These are phyloP conservation scores for Wickerhamiella qilinensis DNA, from an alignment of 805 yeast genomes.

Conservation along the genomic window DNA sequence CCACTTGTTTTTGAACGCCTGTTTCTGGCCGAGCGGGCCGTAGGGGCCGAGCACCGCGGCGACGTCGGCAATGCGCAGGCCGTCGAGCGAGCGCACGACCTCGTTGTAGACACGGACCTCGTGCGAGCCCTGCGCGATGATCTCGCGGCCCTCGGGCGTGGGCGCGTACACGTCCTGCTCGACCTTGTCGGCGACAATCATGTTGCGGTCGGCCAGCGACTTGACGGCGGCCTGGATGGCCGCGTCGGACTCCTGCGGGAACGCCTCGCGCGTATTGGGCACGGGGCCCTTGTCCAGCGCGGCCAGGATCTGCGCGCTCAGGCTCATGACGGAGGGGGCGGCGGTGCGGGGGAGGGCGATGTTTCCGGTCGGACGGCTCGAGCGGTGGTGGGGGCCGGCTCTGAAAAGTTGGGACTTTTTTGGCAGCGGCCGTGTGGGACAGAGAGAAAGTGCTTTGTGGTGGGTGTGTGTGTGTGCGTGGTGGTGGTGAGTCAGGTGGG, in stretches of 20 bases:
- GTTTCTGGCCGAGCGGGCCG: constrained; percentile 89
- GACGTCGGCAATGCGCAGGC: constrained; percentile 61
- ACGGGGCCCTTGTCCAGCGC: constrained; percentile 52
- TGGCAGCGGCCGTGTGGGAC: no score
- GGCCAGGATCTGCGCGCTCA: constrained; percentile 13
- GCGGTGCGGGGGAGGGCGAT: no score
- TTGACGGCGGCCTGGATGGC: constrained; percentile 51
- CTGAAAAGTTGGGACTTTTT: no score
- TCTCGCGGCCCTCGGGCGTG: constrained; percentile 69
- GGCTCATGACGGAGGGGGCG: constrained; percentile 3
- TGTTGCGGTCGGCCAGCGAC: constrained; percentile 69
- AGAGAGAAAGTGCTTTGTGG: no score
- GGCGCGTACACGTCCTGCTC: constrained; percentile 66
- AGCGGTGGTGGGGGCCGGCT: no score
- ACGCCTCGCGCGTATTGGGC: constrained; percentile 48
- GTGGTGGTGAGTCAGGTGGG: no score
- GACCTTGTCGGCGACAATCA: constrained; percentile 55
- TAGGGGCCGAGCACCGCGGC: constrained; percentile 53
- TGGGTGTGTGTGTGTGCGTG: no score
- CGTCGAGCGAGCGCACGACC: constrained; percentile 59
- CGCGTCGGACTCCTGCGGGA: constrained; percentile 33
- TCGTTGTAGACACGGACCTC: constrained; percentile 66
- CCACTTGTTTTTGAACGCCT: constrained; percentile 98
- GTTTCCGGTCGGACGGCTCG: no score
- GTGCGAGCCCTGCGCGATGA: constrained; percentile 71